Conservation (phyloP, 108 stramenopile genomes). For the Fragilaria radians region DNA sequence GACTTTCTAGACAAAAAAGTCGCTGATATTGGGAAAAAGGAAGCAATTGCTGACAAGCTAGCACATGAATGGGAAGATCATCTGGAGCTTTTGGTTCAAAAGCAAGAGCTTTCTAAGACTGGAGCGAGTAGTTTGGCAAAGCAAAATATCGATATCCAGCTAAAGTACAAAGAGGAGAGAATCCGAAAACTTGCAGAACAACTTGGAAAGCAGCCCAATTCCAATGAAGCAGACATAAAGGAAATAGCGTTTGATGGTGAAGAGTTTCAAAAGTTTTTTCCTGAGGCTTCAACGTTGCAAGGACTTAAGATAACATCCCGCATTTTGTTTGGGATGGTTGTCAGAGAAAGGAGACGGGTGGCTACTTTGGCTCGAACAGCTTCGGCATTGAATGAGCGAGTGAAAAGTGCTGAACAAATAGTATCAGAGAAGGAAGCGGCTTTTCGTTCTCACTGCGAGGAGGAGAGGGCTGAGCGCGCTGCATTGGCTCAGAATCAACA, state of each 20-base stretch:
- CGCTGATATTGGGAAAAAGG: conserved; percentile 39
- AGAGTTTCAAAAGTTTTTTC: conserved; percentile 18
- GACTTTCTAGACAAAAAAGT: conserved; percentile 53
- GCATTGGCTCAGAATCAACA: conserved; percentile 42
- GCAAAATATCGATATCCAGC: conserved; percentile 28
- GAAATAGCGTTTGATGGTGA: conserved; percentile 8
- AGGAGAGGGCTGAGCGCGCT: conserved; percentile 35
- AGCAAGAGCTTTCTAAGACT: conserved; percentile 16
- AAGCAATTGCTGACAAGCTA: conserved; percentile 53
- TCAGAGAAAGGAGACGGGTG: conserved; percentile 51
- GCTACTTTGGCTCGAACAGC: conserved; percentile 42
- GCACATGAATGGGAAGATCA: conserved; percentile 70
- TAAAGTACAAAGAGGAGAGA: conserved; percentile 52
- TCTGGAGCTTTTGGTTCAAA: conserved; percentile 32
- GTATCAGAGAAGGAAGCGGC: conserved; percentile 37
- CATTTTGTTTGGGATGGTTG: conserved; percentile 65
- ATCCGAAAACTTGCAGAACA: conserved; percentile 44
- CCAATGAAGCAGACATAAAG: neutral
- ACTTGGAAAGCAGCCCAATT: conserved; percentile 25
- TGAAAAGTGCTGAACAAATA: conserved; percentile 28
- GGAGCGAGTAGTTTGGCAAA: conserved; percentile 11
- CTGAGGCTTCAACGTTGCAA: conserved; percentile 3
- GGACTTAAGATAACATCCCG: neutral
- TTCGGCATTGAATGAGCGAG: conserved; percentile 38
- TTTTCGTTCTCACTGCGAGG: conserved; percentile 39